These are phyloP conservation scores for Porcisia deanei DNA, from an alignment of 208 protist genomes.

Conservation along the genomic window DNA sequence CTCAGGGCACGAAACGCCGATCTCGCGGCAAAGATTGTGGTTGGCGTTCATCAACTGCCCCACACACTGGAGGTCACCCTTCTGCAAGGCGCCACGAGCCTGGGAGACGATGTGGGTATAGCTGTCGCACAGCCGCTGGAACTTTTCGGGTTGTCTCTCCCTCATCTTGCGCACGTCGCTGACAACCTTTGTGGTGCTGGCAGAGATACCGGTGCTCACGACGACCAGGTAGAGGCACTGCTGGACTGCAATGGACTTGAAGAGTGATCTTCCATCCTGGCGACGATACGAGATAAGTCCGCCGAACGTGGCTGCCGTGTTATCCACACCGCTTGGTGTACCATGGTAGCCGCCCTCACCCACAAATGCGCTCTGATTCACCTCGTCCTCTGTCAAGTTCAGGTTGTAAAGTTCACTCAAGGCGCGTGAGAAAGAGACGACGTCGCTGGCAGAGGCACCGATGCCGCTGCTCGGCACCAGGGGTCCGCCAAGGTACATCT, in stretches of 20 bases:
- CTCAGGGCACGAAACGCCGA: conserved; percentile 66
- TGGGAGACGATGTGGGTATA: conserved; percentile 46
- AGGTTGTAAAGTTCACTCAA: conserved; percentile 72
- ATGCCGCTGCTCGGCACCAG: conserved; percentile 83
- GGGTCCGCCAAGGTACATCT: conserved; percentile 58
- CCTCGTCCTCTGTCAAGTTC: conserved; percentile 53
- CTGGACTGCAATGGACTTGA: conserved; percentile 37
- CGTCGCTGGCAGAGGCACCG: conserved; percentile 80
- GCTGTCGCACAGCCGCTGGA: conserved; percentile 36
- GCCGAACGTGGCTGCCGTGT: conserved; percentile 87
- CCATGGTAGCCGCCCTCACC: conserved; percentile 89
- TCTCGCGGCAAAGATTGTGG: conserved; percentile 65
- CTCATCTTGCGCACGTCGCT: conserved; percentile 59
- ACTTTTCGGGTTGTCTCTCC: conserved; percentile 41
- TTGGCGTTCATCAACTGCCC: conserved; percentile 68
- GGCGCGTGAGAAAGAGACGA: conserved; percentile 76
- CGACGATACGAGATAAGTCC: conserved; percentile 77
- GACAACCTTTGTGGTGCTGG: conserved; percentile 72
- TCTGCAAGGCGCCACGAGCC: conserved; percentile 46
- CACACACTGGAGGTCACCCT: conserved; percentile 40
- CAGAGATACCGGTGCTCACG: conserved; percentile 83
- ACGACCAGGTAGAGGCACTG: conserved; percentile 70
- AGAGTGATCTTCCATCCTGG: conserved; percentile 30
- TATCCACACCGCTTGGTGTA: conserved; percentile 89
- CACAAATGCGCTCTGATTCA: conserved; percentile 71